Evolutionary conservation across 495 filamentous ascomycete genomes (phyloP).

Genomic region (Cetradonia linearis): DNA sequence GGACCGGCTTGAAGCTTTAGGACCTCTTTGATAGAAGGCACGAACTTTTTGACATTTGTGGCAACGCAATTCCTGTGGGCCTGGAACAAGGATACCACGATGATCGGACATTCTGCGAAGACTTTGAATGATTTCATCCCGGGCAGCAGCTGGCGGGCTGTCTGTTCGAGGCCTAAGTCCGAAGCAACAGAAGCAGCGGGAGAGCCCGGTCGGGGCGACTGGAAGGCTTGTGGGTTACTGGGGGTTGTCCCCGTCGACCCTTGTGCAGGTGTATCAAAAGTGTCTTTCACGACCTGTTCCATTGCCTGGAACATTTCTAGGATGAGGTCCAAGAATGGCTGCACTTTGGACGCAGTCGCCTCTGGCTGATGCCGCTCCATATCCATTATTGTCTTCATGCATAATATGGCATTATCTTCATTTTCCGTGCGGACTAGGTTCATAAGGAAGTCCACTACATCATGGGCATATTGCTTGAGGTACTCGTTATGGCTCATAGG

Average conservation of each 20-base stretch:
- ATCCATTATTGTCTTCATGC: slow-evolving; percentile 96
- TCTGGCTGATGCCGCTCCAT: slow-evolving; percentile 86
- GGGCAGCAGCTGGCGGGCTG: slow-evolving; percentile 65
- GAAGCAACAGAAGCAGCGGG: slow-evolving; percentile 63
- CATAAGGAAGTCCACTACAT: slow-evolving; percentile 84
- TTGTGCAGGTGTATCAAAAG: slow-evolving; percentile 66
- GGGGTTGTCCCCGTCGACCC: slow-evolving; percentile 42
- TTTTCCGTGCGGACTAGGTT: slow-evolving; percentile 80
- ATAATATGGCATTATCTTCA: slow-evolving; percentile 94
- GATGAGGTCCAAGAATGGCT: slow-evolving; percentile 82
- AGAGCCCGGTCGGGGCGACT: slow-evolving; percentile 81
- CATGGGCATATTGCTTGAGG: slow-evolving; percentile 74
- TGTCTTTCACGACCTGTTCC: slow-evolving; percentile 86
- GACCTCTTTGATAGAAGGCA: slow-evolving; percentile 86
- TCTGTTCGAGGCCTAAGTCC: slow-evolving; percentile 69
- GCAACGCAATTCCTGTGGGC: slow-evolving; percentile 69
- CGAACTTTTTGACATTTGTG: slow-evolving; percentile 82
- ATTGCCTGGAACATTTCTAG: slow-evolving; percentile 91
- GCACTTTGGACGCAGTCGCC: slow-evolving; percentile 66
- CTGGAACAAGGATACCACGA: slow-evolving; percentile 97
- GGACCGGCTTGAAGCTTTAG: slow-evolving; percentile 83
- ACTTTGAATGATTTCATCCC: slow-evolving; percentile 99
- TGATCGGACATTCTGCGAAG: slow-evolving; percentile 92
- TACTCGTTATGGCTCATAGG: slow-evolving; percentile 71
- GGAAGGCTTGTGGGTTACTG: slow-evolving; percentile 56